phyloP scores from a whole-genome alignment of 768 basidiomycete genomes.

The Sporobolomyces roseus region DNA sequence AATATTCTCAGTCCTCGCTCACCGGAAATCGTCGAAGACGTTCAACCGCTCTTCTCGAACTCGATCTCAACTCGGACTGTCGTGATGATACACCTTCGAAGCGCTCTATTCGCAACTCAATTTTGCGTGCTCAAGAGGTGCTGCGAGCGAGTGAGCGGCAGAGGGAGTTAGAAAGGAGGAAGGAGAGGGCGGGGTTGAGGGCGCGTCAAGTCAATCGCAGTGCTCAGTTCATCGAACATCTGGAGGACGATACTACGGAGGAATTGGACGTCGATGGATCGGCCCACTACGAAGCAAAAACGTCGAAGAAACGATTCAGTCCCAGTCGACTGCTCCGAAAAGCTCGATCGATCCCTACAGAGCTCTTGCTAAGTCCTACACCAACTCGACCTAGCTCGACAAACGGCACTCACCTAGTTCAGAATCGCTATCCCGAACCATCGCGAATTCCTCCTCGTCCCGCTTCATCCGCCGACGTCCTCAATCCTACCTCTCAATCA shows the following conservation, averaged over 20 bases:
- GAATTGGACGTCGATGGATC: background rate
- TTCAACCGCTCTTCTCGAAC: constrained; percentile 15
- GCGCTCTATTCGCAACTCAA: constrained; percentile 14
- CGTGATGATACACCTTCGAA: background rate
- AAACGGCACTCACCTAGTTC: background rate
- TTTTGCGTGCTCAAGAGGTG: constrained; percentile 15
- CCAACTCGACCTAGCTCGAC: too few relatives aligned
- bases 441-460: background rate
- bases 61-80: background rate
- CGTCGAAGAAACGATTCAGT: background rate
- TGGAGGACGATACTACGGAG: constrained; percentile 6
- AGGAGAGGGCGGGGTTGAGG: constrained; percentile 5
- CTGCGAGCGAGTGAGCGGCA: constrained; percentile 20
- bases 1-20: background rate
- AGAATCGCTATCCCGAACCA: background rate
- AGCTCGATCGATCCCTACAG: constrained; percentile 13
- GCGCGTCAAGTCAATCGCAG: constrained; percentile 2
- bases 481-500: background rate
- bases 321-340: background rate
- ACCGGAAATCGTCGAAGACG: constrained; percentile 13
- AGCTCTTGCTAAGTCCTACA: background rate
- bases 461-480: background rate
- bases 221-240: background rate
- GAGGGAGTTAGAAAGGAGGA: constrained; percentile 20
- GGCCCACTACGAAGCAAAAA: background rate